A percentile compares a stretch with the other conserved stretches of the same genome.
These are phyloP conservation scores for Diaporthe capsici DNA, from an alignment of 2,329 filamentous ascomycete genomes.

Conservation along the genomic window DNA sequence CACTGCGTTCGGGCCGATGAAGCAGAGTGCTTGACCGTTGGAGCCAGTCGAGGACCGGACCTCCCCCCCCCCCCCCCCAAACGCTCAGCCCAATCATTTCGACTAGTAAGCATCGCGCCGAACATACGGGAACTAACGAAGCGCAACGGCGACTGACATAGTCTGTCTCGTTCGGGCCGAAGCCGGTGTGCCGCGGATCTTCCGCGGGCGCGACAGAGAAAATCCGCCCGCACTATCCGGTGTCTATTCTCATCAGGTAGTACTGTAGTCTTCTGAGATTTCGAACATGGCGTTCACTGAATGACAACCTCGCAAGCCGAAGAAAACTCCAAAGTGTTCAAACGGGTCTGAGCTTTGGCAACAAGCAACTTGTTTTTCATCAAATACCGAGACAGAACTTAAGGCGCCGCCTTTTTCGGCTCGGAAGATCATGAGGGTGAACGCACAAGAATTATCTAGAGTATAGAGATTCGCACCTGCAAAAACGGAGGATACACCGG, in stretches of 20 bases:
- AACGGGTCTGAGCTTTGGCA: neutral
- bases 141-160: neutral
- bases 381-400: neutral
- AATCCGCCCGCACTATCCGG: neutral
- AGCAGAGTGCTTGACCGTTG: neutral
- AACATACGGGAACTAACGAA: neutral
- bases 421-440: too few species aligned
- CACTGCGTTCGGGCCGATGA: conserved; percentile 1
- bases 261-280: too few species aligned
- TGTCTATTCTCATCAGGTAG: neutral
- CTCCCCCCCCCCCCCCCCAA: too few species aligned
- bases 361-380: neutral
- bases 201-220: neutral
- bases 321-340: neutral
- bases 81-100: neutral
- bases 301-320: neutral
- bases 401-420: neutral
- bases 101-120: neutral
- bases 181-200: neutral
- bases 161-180: neutral
- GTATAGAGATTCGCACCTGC: too few species aligned
- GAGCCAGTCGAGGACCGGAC: too few species aligned
- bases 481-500: too few species aligned
- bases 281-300: neutral
- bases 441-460: too few species aligned